Base-by-base conservation (phyloP, 768 basidiomycete species). In the Termitomyces titanicus region DNA sequence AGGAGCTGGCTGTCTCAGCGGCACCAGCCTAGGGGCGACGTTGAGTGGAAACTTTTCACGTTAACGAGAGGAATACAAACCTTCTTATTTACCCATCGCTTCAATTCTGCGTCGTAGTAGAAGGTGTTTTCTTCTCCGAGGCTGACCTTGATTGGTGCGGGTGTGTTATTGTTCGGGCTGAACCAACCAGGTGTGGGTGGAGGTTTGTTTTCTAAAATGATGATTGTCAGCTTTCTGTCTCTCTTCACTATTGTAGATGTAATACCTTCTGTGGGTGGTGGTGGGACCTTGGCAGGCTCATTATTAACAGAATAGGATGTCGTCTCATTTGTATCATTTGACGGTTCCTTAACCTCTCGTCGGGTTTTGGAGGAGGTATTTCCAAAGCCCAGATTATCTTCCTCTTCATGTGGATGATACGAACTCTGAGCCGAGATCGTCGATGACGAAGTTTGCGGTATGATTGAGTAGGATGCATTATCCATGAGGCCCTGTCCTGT, bases 11-110 rank as follows among this genome's bases (percentile, higher is more conserved):
- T n/a, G 74, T 63, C 57, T 82, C 84, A 52, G 83, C 82, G 10
- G 72, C 66, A 15, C 72, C 66, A 37, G 44, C 44, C 82, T 83
- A 57, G 72, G 20, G 47, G 60, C 18, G n/a, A 47, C 15, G 18
- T 27, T 56, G 13, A 53, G n/a, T 44, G 40, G 48, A n/a, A 61
- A 37, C 7, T 29, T 22, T 31, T 34, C 22, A 38, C 44, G 9
- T 18, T 43, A 47, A 25, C n/a, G 27, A 55, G 50, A 25, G 54
- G 48, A 20, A 9, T 6, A 59, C 72, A 68, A 57, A 92, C 94
- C 75, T 89, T 94, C 72, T 89, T 95, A 69, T 97, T 94, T 25
- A 99, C 86, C 97, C 97, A 99, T 58, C 89, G 83, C 68, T 95
- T 94, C 56, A 88, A 79, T n/a, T 97, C 94, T 63, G 89, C 86